phyloP scores from a whole-genome alignment of 2,329 filamentous ascomycete species.

The Davidsoniella neocaledoniae region DNA sequence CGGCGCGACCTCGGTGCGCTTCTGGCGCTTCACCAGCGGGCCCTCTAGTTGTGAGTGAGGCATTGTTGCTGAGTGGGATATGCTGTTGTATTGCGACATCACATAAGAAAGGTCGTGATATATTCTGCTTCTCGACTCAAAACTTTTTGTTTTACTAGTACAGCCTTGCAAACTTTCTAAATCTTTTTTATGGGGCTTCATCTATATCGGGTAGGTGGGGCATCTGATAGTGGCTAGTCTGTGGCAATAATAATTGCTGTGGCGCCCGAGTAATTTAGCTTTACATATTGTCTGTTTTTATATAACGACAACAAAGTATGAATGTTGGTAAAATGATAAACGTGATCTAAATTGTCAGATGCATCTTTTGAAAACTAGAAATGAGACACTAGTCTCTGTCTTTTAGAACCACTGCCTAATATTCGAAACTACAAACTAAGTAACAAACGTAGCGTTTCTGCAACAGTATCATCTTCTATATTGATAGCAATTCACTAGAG shows the following conservation, averaged over 20 bases:
- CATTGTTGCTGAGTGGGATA: slow-evolving; percentile 23
- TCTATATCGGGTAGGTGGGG: slow-evolving; percentile 11
- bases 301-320: background rate
- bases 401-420: background rate
- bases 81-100: too few relatives aligned
- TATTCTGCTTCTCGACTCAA: background rate
- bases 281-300: too few relatives aligned
- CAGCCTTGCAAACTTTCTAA: slow-evolving; percentile 6
- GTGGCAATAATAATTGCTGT: slow-evolving; percentile 1
- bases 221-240: background rate
- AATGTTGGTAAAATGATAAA: background rate
- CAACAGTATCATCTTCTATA: too few relatives aligned
- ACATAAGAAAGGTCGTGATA: background rate
- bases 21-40: slow-evolving; percentile 63
- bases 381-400: background rate
- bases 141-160: slow-evolving; percentile 1
- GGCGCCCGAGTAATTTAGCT: slow-evolving; percentile 20
- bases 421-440: too few relatives aligned
- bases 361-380: background rate
- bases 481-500: too few relatives aligned
- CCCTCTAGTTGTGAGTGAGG: slow-evolving; percentile 40
- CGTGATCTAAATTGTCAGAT: too few relatives aligned
- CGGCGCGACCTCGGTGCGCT: slow-evolving; percentile 29
- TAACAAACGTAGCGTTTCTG: too few relatives aligned
- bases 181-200: slow-evolving; percentile 11